phyloP scores from a whole-genome alignment of 1,284 basidiomycete genomes.

The Xerocomus cyaneibrunnescens region DNA sequence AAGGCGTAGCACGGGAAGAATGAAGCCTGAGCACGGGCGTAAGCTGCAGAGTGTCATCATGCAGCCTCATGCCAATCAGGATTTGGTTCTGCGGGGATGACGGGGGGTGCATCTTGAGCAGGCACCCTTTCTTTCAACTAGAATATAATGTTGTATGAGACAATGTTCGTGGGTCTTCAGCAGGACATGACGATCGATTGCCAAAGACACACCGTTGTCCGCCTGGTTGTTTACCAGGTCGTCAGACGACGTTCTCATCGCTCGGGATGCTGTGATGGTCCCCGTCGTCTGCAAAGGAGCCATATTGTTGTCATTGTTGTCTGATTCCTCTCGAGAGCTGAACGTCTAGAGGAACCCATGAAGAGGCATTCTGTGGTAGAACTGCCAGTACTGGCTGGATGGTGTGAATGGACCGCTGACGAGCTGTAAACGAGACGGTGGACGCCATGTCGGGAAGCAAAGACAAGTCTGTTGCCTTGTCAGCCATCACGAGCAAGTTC shows the following conservation, averaged over 20 bases:
- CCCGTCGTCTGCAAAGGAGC: constrained; percentile 24
- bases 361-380: constrained; percentile 59
- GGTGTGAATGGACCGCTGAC: constrained; percentile 60
- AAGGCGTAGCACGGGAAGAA: constrained; percentile 19
- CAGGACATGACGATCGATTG: not conserved
- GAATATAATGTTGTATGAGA: not conserved
- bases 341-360: constrained; percentile 43
- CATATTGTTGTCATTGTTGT: constrained; percentile 25
- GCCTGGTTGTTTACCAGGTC: no score
- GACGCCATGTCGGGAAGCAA: constrained; percentile 17
- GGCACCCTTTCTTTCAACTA: constrained; percentile 45
- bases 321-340: constrained; percentile 40
- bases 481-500: no score
- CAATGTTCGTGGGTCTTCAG: constrained; percentile 26
- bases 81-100: constrained; percentile 83
- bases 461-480: constrained; percentile 6
- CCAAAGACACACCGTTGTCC: constrained; percentile 70
- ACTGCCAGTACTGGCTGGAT: constrained; percentile 34
- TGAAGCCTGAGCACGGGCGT: constrained; percentile 16
- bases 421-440: constrained; percentile 73
- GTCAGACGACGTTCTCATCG: constrained; percentile 64
- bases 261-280: constrained; percentile 49
- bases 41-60: constrained; percentile 45
- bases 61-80: constrained; percentile 85
- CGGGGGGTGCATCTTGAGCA: constrained; percentile 55